Base-by-base conservation (phyloP, 2,329 filamentous ascomycete genomes). In the Sarocladiaceae sp. region DNA sequence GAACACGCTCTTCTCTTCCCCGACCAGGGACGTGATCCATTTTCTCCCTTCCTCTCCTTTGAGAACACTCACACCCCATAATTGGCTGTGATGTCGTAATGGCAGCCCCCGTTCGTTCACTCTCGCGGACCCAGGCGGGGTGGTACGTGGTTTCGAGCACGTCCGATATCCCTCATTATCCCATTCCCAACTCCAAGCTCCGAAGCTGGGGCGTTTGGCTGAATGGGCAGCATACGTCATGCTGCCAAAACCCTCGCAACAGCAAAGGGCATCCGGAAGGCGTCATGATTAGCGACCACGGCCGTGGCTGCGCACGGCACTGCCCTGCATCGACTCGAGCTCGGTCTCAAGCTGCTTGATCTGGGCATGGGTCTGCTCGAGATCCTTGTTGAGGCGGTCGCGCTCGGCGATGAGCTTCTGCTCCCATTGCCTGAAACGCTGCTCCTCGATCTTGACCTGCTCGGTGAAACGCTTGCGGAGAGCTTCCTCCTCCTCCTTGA, bases 401-500 rank as follows among this genome's bases (percentile, higher is more conserved):
- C 93, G 85, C 80, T 98, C 93, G 51, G 88, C 83, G 61, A 98
- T 98, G 67, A 98, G 87, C 81, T 97, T 97, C 82, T 98, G 93
- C 75, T 98, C 93, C 93, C 93, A 98, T 72, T 95, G 86, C 69
- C 94, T 83, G 83, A 98, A 98, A 55, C 93, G 83, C 74, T 95
- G 89, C 74, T 98, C 93, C 76, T 98, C 94, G 61, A 98, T 87
- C 87, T 98, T 98, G 76, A 98, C 93, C 70, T 98, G 93, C 75
- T 98, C 93, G 57, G 93, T 98, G 73, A 98, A 98, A 58, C 94
- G 83, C 83, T 98, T 98, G 72, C 93, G 84, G 54, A 98, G 82
- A 50, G 88, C 87, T 78, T 98, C 93, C 66, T 98, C 93, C 71
- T 98, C 93, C 68, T 98, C 93, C 82, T 98, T 98, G 81, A 97